Percentiles rank a stretch among this genome's conserved stretches.
These are phyloP conservation scores for Craspedostauros australis DNA, from an alignment of 108 stramenopile genomes.

Conservation along the genomic window DNA sequence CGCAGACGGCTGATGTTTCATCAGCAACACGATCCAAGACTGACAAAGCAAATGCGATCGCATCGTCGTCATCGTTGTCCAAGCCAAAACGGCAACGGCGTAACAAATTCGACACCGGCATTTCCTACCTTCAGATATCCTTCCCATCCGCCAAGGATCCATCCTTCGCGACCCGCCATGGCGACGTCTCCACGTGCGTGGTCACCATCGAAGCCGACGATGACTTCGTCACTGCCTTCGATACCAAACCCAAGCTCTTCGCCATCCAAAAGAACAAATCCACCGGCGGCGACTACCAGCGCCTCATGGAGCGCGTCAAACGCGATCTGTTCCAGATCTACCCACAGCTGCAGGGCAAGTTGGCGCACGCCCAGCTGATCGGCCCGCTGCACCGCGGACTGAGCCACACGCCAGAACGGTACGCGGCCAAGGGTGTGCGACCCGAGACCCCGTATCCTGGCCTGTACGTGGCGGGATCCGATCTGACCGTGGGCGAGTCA, in stretches of 20 bases:
- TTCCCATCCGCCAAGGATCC: slow-evolving; percentile 92
- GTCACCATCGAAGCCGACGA: slow-evolving; percentile 89
- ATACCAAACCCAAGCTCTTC: slow-evolving; percentile 79
- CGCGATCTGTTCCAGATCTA: slow-evolving; percentile 33
- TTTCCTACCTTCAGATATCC: slow-evolving; percentile 80
- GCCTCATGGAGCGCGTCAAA: slow-evolving; percentile 54
- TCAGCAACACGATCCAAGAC: no score
- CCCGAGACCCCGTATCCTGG: slow-evolving; percentile 73
- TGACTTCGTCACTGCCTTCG: slow-evolving; percentile 77
- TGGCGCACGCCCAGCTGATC: slow-evolving; percentile 28
- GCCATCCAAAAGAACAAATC: slow-evolving; percentile 33
- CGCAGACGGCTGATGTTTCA: slow-evolving; percentile 14
- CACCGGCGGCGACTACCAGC: slow-evolving; percentile 27
- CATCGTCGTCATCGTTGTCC: no score
- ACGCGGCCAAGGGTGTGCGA: slow-evolving; percentile 80
- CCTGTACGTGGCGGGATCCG: slow-evolving; percentile 71
- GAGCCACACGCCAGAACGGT: slow-evolving; percentile 74
- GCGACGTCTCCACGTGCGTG: slow-evolving; percentile 70
- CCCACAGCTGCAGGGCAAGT: slow-evolving; percentile 75
- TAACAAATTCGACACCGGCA: slow-evolving; percentile 58
- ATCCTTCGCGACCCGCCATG: slow-evolving; percentile 64
- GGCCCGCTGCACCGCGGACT: slow-evolving; percentile 64
- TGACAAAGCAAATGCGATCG: no score
- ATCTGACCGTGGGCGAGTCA: slow-evolving; percentile 77
- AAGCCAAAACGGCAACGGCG: slow-evolving; percentile 28